Conservation (phyloP, 805 yeast species). For the Cyberlindnera suaveolens region DNA sequence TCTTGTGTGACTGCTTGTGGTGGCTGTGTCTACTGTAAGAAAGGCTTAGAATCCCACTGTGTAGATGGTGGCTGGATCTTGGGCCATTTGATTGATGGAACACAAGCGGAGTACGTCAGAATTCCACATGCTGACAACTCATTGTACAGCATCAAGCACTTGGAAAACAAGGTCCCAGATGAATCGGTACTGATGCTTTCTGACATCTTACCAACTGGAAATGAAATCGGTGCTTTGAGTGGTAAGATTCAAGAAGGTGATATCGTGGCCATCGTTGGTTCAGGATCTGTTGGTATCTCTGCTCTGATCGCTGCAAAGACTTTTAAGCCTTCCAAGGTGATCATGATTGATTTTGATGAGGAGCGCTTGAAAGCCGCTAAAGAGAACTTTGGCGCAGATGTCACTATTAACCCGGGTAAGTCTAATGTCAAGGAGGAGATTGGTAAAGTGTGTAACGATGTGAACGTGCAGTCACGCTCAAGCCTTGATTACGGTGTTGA, state of each 20-base stretch:
- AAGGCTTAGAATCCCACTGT: slow-evolving; percentile 57
- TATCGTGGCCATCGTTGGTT: slow-evolving; percentile 56
- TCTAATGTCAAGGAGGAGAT: slow-evolving; percentile 35
- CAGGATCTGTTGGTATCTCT: slow-evolving; percentile 63
- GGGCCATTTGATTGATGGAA: slow-evolving; percentile 59
- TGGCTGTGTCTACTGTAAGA: slow-evolving; percentile 48
- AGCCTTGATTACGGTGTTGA: slow-evolving; percentile 44
- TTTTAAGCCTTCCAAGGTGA: slow-evolving; percentile 46
- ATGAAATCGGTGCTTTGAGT: slow-evolving; percentile 57
- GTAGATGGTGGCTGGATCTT: slow-evolving; percentile 46
- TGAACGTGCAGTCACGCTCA: slow-evolving; percentile 15
- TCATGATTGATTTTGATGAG: slow-evolving; percentile 56
- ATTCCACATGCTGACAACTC: slow-evolving; percentile 44
- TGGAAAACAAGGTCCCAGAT: slow-evolving; percentile 32
- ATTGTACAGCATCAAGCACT: slow-evolving; percentile 26
- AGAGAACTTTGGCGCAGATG: slow-evolving; percentile 53
- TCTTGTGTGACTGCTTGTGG: slow-evolving; percentile 65
- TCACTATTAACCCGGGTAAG: slow-evolving; percentile 45
- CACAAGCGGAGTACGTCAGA: slow-evolving; percentile 57
- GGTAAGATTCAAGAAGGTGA: slow-evolving; percentile 49
- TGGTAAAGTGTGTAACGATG: slow-evolving; percentile 23
- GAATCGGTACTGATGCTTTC: slow-evolving; percentile 54
- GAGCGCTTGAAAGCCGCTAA: slow-evolving; percentile 51
- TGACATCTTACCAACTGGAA: slow-evolving; percentile 62
- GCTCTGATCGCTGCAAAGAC: slow-evolving; percentile 51